Base-by-base conservation (phyloP, 2,329 filamentous ascomycete species). In the Dactylella cylindrospora region DNA sequence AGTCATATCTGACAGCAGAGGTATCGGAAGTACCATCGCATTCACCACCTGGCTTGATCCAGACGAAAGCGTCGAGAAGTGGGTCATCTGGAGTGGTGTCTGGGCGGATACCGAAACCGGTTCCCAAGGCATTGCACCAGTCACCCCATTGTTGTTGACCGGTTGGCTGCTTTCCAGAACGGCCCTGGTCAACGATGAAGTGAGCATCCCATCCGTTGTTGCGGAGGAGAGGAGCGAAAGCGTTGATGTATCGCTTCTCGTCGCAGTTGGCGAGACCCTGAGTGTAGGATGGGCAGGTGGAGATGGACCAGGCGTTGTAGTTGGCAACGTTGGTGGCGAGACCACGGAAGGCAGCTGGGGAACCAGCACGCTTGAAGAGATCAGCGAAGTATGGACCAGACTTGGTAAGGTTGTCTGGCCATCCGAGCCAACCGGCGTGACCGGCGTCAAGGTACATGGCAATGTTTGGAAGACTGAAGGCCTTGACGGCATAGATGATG, bases 381-480 rank as follows among this genome's bases (percentile, higher is more conserved):
- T 73, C 59, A 3, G 75, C 75, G 61, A 75, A 78, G 35, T 79
- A 70, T 38, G 73, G 64, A 1, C 79, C 79, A 4, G 78, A 77
- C 10, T 76, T 76, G 9, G 67, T n/a, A 31, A 80, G 73, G 70
- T 82, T 81, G 19, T 76, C 78, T 3, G 75, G 71, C 79, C 79
- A 82, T 53, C 80, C 79, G 49, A 81, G 75, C 79, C 80, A 82
- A 53, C 80, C 80, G 4, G 77, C 78, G 70, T 82, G 79, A 23
- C 79, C 79, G 20, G 77, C 79, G 64, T 81, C 79, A 39, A 81
- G 72, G 66, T 81, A 82, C 78, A 80, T 79, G 70, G 76, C 74
- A 20, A 82, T 78, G 66, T 82, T 79, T 59, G 78, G 76, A 8
- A 81, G 73, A 70, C 81, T 77, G 22, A 81, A 75, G 46, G 75